Percentiles rank a stretch among this genome's conserved stretches.
phyloP scores from a whole-genome alignment of 768 basidiomycete species.

The Kwoniella europaea region DNA sequence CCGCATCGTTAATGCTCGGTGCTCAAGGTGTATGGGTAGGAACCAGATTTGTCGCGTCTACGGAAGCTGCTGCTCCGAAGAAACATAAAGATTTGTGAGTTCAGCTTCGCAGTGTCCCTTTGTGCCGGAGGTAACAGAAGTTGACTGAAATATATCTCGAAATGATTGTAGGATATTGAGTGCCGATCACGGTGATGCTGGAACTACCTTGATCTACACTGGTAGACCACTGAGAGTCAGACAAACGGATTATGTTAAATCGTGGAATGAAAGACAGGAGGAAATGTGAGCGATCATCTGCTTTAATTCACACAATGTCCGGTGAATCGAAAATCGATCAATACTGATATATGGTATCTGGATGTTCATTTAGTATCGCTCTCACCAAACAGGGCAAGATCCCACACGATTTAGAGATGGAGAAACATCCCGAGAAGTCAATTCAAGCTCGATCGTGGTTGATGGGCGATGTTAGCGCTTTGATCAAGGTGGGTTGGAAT shows the following conservation, averaged over 20 bases:
- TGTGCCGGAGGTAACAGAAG: too few relatives aligned
- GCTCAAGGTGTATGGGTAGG: constrained; percentile 85
- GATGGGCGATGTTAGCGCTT: constrained; percentile 78
- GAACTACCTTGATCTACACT: constrained; percentile 85
- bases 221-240: constrained; percentile 86
- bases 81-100: constrained; percentile 75
- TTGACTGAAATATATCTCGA: too few relatives aligned
- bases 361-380: constrained; percentile 65
- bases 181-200: constrained; percentile 69
- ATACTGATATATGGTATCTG: neutral
- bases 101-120: constrained; percentile 5
- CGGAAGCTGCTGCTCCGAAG: constrained; percentile 80
- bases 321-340: too few relatives aligned
- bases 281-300: constrained; percentile 38
- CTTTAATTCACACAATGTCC: too few relatives aligned
- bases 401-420: constrained; percentile 72
- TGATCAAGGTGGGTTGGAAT: constrained; percentile 53
- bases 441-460: constrained; percentile 72
- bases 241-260: constrained; percentile 80
- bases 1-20: constrained; percentile 86
- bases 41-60: constrained; percentile 81
- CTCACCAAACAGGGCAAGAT: constrained; percentile 82
- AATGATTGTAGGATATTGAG: constrained; percentile 28
- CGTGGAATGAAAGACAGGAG: constrained; percentile 65
- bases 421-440: constrained; percentile 80